Evolutionary conservation across 331 rosid genomes (phyloP), one percentile per base, ranked within the genome.

Genomic region (Dryas integrifolia): DNA sequence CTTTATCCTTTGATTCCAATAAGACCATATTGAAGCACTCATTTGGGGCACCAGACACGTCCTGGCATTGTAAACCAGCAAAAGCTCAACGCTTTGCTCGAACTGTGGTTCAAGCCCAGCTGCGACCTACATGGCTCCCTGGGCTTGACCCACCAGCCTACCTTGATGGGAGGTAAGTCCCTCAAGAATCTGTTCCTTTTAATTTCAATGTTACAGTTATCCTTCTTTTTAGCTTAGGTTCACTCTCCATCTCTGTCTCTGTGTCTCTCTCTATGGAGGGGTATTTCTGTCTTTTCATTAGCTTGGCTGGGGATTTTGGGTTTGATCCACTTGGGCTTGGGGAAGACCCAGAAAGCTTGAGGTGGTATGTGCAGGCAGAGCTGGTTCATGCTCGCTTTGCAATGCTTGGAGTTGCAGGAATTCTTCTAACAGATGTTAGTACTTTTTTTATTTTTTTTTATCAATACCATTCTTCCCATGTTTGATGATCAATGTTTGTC

Each of bases 271-370:
- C 48, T 9, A 38, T 57, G 68, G 50, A 16, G 1, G 9, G 53
- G 13, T 45, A 70, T 70, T 41, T 76, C 45, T 30, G 18, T 13
- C 47, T 13, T 75, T 67, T 43, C 11, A 49, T 66, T 75, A 92
- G 93, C 72, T 79, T 95, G 72, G 80, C 93, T 13, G 96, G 98
- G 61, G 98, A 95, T 87, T 92, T 51, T 39, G 98, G 98, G 41
- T 95, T 91, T 58, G 98, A 95, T 84, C 98, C 97, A 45, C 96
- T 95, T 67, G 97, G 97, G 30, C 98, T 95, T 40, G 98, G 84
- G 50, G 96, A 95, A 81, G 96, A 95, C 81, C 96, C 96, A 0
- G 81, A 72, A 35, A 95, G 86, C 89, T 83, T 95, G 84, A 92
- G 78, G 81, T 95, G 96, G 99, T 95, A 83, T 74, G 99, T 95